Base-by-base conservation (phyloP, 148 eudicot genomes). In the Mesembryanthemum crystallinum region DNA sequence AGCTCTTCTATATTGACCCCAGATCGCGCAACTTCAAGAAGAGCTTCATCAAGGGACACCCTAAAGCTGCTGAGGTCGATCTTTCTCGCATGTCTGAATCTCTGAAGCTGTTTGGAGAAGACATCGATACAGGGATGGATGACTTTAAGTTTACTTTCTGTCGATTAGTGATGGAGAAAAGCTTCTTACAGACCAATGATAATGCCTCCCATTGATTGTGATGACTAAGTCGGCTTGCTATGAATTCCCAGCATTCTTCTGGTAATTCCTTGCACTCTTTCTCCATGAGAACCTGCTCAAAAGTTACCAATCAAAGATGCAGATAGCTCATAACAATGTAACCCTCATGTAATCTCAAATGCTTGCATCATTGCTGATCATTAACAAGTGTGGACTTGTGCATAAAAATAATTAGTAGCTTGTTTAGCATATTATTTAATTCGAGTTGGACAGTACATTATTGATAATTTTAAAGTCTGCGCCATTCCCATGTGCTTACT, bases 1-100 rank as follows among this genome's bases (percentile, higher is more conserved):
- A 66, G 70, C 49, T 66, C 70, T 39, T 66, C 49, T 21, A 66
- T 8, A 13, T 33, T 33, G 3, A 35, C 24, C 70, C 70, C 70
- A 18, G 70, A 66, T 66, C 49, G 70, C 3, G 70, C 70, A n/a
- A 66, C n/a, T 23, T 33, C 47, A 66, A 66, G 47, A 33, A 39
- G 25, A 33, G 70, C 70, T 8, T 33, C 47, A 1, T 66, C 12
- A 13, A 66, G 70, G 24, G 45, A 5, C 4, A 49, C 47, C 8
- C 7, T 10, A 23, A 66, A 66, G 20, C 12, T 62, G 70, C 70
- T 66, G 25, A 66, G 70, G 11, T 66, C 70, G 33, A 66, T 66
- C 70, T 24, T 66, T 66, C 20, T 33, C 13, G 37, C 32, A 39
- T 66, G 12, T 39, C 6, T 49, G 49, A 66, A 37, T 28, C 70